Percentiles rank a stretch among this genome's conserved stretches.
Evolutionary conservation across 805 yeast genomes (phyloP).

Genomic region (Suhomyces kilbournensis): DNA sequence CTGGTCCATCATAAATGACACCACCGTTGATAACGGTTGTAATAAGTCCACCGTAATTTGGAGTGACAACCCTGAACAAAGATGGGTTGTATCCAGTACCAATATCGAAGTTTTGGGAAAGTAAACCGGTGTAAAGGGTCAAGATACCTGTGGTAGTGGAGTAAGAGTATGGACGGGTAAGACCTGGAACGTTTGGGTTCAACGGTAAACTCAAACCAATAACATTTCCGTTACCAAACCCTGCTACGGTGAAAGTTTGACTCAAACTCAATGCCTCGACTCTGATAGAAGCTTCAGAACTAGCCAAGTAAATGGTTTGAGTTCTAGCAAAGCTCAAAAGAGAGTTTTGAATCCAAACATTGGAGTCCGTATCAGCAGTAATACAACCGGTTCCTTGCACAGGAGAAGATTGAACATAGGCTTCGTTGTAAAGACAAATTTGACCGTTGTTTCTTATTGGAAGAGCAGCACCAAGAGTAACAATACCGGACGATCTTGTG

Average conservation of each 20-base stretch:
- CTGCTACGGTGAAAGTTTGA: conserved; percentile 22
- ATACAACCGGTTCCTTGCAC: conserved; percentile 29
- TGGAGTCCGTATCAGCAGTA: conserved; percentile 13
- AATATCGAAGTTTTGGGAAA: conserved; percentile 8
- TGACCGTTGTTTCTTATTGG: conserved; percentile 11
- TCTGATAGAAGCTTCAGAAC: conserved; percentile 7
- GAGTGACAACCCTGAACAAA: conserved; percentile 3
- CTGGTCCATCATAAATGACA: conserved; percentile 9
- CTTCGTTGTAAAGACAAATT: conserved; percentile 22
- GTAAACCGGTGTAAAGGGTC: conserved; percentile 10
- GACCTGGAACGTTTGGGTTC: not conserved
- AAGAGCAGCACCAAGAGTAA: conserved; percentile 12
- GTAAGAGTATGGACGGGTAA: conserved; percentile 2
- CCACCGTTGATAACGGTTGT: conserved; percentile 7
- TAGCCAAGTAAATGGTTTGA: conserved; percentile 12
- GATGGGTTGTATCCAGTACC: conserved; percentile 9
- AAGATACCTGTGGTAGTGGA: conserved; percentile 17
- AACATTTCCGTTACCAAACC: conserved; percentile 27
- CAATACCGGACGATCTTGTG: conserved; percentile 18
- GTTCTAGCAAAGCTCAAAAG: conserved; percentile 4
- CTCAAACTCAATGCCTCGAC: conserved; percentile 16
- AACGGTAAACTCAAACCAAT: conserved; percentile 19
- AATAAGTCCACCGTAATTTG: conserved; percentile 6
- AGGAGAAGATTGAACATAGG: conserved; percentile 19
- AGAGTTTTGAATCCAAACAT: conserved; percentile 8